Percentiles rank a stretch among this genome's conserved stretches.
Evolutionary conservation across 2,329 filamentous ascomycete species (phyloP).

Genomic region (Aspergillus sclerotialis): DNA sequence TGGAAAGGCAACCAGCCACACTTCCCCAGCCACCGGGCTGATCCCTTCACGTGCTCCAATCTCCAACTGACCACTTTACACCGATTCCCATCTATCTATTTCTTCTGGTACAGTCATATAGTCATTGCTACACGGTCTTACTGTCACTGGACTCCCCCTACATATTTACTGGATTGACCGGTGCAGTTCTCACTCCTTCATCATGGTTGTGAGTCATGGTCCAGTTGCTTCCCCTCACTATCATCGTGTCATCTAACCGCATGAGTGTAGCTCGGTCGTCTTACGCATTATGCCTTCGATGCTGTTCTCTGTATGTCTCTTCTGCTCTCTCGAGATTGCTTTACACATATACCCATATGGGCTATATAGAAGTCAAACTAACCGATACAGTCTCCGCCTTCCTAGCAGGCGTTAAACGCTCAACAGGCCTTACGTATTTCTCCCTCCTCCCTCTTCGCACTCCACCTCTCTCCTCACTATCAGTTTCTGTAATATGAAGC

Average conservation of each 20-base stretch:
- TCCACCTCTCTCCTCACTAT: constrained; percentile 6
- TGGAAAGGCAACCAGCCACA: no score
- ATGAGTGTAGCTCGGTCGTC: constrained; percentile 78
- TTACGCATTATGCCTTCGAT: constrained; percentile 94
- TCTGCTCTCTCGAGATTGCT: constrained; percentile 1
- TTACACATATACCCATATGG: no score
- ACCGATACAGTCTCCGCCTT: constrained; percentile 97
- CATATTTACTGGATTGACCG: no score
- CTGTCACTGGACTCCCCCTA: no score
- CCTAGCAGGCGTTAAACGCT: constrained; percentile 93
- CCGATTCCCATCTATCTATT: no score
- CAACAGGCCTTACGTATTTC: constrained; percentile 94
- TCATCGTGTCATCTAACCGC: constrained; percentile 56
- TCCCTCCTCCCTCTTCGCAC: constrained; percentile 13
- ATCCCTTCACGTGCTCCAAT: no score
- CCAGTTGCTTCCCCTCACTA: no score
- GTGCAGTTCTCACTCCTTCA: not conserved
- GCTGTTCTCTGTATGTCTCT: constrained; percentile 71
- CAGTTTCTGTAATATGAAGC: constrained; percentile 3
- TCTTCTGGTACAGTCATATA: no score
- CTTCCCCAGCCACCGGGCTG: no score
- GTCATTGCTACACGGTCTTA: no score
- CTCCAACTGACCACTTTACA: no score
- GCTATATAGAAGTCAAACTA: no score
- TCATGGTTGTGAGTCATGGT: constrained; percentile 12